Base-by-base conservation (phyloP, 805 yeast genomes). In the Lipomyces anomalus region DNA sequence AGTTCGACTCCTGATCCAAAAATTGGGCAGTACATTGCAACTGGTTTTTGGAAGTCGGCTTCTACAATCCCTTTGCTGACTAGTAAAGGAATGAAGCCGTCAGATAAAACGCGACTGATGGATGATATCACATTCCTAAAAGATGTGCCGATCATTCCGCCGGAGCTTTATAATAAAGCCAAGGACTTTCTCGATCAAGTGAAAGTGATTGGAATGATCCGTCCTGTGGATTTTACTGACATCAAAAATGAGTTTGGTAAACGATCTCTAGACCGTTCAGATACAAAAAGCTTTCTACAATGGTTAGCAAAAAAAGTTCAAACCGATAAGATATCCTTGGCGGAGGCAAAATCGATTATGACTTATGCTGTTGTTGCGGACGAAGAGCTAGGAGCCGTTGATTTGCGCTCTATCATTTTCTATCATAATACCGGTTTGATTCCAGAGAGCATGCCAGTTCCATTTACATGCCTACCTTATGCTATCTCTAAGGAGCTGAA, bases 11-110 rank as follows among this genome's bases (percentile, higher is more conserved):
- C 72, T 2, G 70, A 68, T 41, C 46, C 56, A 1, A 29, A 47
- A 9, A 62, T 67, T 4, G 71, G 71, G 2, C 53, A 55, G 18
- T 56, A 55, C 42, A 53, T 68, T 17, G 56, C 61, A 1, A 41
- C 58, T 3, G 71, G 71, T 3, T 67, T 67, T 46, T 68, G 69
- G 70, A 45, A 52, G 6, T 54, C 61, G 13, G 57, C 63, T 3
- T 35, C 28, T 3, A 42, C 52, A 4, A 52, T 63, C 2, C 56
- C 65, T 16, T 47, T 68, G 4, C 65, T 67, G 2, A 52, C 68
- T 1, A 50, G 59, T 7, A 50, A 55, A 28, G 71, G 70, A 1
- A 48, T 67, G 13, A 38, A 49, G 34, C 56, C 62, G 3, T 59
- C 65, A 3, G 42, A 53, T 2, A 55, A 61, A 29, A 65, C 58